Base-by-base conservation (phyloP, 2,329 filamentous ascomycete species). In the Cercospora sesami region DNA sequence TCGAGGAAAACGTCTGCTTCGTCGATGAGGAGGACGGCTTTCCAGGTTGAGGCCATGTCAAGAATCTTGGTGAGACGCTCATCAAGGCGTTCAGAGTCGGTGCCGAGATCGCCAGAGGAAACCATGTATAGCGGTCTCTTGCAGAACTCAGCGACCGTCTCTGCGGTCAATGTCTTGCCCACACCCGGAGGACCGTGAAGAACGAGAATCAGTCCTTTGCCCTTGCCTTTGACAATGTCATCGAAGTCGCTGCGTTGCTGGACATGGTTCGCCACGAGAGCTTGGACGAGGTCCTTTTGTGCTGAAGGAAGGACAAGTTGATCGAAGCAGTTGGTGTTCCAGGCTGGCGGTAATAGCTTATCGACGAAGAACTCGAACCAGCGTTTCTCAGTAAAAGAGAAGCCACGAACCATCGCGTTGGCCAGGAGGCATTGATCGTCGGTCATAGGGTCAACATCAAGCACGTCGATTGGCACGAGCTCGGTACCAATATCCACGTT, bases 1-100 rank as follows among this genome's bases (percentile, higher is more conserved):
- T 95, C 91, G 12, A 96, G 82, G 80, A 93, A 93, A 6, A 93
- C 89, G 73, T 94, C 91, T 3, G 90, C 92, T 80, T 96, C 93
- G 74, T 96, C 93, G 3, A 96, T 86, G 4, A 96, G 86, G 0
- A 96, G 82, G 6, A 96, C 91, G 0, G 92, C 92, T n/a, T 91
- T 91, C 93, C 93, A 96, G 0, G 89, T 88, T 73, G 93, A 91
- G 53, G 91, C 93, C 61, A 95, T 91, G 73, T 94, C 91, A 65
- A 96, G 85, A 60, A 95, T 92, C 33, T 68, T 68, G 33, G 63
- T 71, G n/a, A 77, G 71, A 14, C 68, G 68, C 2, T 64, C 60
- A 45, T 75, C 42, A 82, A 85, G 18, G 80, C 81, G 76, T 83
- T 86, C 7, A 81, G 82, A 75, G 83, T 82, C 48, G 79, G 85